Conservation (phyloP, 257 asterid genomes). For the Nicotiana noctiflora region DNA sequence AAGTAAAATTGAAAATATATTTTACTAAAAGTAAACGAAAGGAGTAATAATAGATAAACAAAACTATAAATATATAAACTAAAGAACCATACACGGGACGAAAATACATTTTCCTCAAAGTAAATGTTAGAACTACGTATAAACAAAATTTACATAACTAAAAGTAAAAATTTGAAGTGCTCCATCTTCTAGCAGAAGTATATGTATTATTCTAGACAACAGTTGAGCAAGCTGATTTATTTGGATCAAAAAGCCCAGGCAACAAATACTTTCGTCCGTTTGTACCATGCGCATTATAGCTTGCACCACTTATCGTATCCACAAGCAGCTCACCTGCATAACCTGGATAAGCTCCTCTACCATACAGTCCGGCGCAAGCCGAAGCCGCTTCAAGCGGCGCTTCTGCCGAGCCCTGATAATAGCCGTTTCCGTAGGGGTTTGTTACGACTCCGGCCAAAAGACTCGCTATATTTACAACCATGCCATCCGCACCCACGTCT, state of each 20-base stretch:
- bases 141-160: background rate
- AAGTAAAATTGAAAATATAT: too few relatives aligned
- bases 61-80: too few relatives aligned
- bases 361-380: constrained; percentile 75
- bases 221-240: constrained; percentile 50
- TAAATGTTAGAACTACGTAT: background rate
- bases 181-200: constrained; percentile 13
- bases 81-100: background rate
- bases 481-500: constrained; percentile 61
- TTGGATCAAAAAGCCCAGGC: constrained; percentile 60
- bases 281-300: constrained; percentile 66
- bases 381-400: constrained; percentile 68
- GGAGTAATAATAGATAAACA: too few relatives aligned
- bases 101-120: background rate
- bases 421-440: constrained; percentile 69
- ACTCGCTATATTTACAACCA: constrained; percentile 43
- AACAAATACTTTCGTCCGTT: constrained; percentile 49
- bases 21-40: too few relatives aligned
- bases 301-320: constrained; percentile 55
- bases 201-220: constrained; percentile 31
- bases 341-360: constrained; percentile 71
- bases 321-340: constrained; percentile 60
- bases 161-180: background rate
- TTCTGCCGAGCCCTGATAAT: constrained; percentile 53
- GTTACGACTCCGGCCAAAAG: constrained; percentile 62